A percentile compares a stretch with the other conserved stretches of the same genome.
Conservation (phyloP, 768 basidiomycete species). For the Boletellus sp. region DNA sequence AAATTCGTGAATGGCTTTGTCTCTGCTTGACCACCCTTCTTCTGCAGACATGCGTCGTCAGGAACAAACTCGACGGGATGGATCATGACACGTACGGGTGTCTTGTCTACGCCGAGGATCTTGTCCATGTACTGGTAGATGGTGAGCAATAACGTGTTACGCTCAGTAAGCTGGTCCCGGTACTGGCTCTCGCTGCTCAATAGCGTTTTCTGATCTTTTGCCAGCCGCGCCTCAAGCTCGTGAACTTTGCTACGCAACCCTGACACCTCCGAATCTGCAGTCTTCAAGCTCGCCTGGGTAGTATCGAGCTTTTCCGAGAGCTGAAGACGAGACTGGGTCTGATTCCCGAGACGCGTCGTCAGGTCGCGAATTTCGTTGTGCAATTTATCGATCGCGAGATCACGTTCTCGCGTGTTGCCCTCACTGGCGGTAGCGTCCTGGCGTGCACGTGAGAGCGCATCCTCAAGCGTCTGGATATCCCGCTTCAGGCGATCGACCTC, state of each 20-base stretch:
- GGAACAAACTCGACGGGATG: not conserved
- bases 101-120: conserved; percentile 87
- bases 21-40: conserved; percentile 71
- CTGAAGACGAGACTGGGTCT: conserved; percentile 85
- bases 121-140: conserved; percentile 96
- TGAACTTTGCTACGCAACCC: conserved; percentile 56
- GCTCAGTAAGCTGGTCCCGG: conserved; percentile 88
- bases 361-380: conserved; percentile 81
- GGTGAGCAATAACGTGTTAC: conserved; percentile 85
- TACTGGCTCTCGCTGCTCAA: conserved; percentile 74
- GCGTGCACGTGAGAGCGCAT: conserved; percentile 68
- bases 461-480: conserved; percentile 77
- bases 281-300: conserved; percentile 56
- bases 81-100: conserved; percentile 54
- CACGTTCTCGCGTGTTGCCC: conserved; percentile 61
- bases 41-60: conserved; percentile 38
- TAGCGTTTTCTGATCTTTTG: conserved; percentile 76
- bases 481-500: conserved; percentile 84
- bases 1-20: conserved; percentile 95
- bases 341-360: conserved; percentile 70
- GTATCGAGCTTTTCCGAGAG: conserved; percentile 86
- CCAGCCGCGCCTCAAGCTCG: conserved; percentile 76
- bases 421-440: conserved; percentile 70
- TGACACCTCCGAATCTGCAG: conserved; percentile 65
- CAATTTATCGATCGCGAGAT: conserved; percentile 68